Conservation (phyloP, 176 grass and related monocot genomes). For the Microstegium vimineum region DNA sequence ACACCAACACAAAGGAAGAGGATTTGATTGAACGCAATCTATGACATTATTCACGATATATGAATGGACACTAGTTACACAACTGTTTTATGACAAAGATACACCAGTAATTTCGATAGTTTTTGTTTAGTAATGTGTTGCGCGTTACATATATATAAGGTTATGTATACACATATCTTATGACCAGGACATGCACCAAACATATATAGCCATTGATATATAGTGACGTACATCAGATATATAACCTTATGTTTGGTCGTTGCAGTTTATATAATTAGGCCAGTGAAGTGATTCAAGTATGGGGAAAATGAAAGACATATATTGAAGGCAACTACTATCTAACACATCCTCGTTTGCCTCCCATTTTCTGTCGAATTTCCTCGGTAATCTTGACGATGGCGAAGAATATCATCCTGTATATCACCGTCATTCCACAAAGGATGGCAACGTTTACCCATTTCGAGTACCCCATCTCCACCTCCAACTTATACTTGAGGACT, state of each 20-base stretch:
- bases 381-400: slow-evolving; percentile 26
- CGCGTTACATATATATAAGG: not conserved
- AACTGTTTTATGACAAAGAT: too few relatives aligned
- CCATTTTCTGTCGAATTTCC: slow-evolving; percentile 7
- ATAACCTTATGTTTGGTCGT: too few relatives aligned
- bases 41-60: too few relatives aligned
- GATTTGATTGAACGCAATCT: too few relatives aligned
- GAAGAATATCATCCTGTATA: slow-evolving; percentile 44
- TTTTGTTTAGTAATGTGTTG: not conserved
- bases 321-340: not conserved
- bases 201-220: not conserved
- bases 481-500: slow-evolving; percentile 11
- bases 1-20: too few relatives aligned
- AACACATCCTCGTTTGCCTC: slow-evolving; percentile 13
- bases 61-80: too few relatives aligned
- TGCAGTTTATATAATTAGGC: too few relatives aligned
- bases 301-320: too few relatives aligned
- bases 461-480: slow-evolving; percentile 52
- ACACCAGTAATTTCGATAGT: not conserved
- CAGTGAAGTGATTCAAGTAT: too few relatives aligned
- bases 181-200: not conserved
- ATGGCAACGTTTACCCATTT: slow-evolving; percentile 59
- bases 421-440: slow-evolving; percentile 32
- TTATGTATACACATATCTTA: not conserved
- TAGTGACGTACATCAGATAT: too few relatives aligned